Evolutionary conservation across 208 protist genomes (phyloP).

Genomic region (Endotrypanum monterogeii): DNA sequence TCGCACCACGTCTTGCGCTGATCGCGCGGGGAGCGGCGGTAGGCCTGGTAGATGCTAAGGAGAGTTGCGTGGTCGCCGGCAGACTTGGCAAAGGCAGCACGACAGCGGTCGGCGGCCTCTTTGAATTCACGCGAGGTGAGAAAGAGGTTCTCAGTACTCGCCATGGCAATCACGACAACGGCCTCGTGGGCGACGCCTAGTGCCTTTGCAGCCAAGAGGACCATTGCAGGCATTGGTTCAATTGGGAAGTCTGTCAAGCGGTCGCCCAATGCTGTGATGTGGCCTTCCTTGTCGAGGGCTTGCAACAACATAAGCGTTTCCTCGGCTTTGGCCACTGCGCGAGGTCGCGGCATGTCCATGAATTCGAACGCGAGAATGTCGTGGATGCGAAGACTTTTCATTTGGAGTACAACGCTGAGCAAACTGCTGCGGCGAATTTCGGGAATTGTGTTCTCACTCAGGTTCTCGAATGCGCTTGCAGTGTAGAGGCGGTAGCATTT

Average conservation of each 20-base stretch:
- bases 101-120: slow-evolving; percentile 75
- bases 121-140: slow-evolving; percentile 74
- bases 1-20: slow-evolving; percentile 86
- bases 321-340: slow-evolving; percentile 92
- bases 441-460: slow-evolving; percentile 95
- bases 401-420: slow-evolving; percentile 96
- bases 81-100: slow-evolving; percentile 68
- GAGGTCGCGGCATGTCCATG: slow-evolving; percentile 96
- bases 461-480: slow-evolving; percentile 92
- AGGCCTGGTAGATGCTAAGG: slow-evolving; percentile 81
- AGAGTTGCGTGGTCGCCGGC: slow-evolving; percentile 90
- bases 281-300: slow-evolving; percentile 90
- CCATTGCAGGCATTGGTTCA: slow-evolving; percentile 97
- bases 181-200: slow-evolving; percentile 95
- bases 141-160: slow-evolving; percentile 85
- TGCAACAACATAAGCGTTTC: slow-evolving; percentile 94
- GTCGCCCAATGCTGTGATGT: slow-evolving; percentile 89
- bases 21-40: slow-evolving; percentile 59
- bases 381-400: slow-evolving; percentile 96
- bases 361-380: slow-evolving; percentile 98
- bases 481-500: slow-evolving; percentile 99
- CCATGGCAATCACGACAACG: slow-evolving; percentile 95
- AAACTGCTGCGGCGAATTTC: slow-evolving; percentile 99
- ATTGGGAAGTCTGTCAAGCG: slow-evolving; percentile 98
- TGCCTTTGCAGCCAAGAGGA: slow-evolving; percentile 94